Base-by-base conservation (phyloP, 352 stramenopile species). In the Phytophthora kernoviae region DNA sequence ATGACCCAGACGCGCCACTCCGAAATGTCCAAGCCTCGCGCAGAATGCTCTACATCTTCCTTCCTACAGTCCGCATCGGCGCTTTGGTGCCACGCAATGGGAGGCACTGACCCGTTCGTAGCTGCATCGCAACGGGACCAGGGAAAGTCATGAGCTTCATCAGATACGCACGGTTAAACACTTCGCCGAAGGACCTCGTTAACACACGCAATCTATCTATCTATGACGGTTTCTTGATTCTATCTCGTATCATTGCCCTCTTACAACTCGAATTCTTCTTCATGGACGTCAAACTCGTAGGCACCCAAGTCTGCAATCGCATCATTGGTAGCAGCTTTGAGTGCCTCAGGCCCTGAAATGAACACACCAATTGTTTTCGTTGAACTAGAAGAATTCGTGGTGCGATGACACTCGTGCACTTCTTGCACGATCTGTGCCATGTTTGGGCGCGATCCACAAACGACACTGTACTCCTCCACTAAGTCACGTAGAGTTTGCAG, bases 261-360 rank as follows among this genome's bases (percentile, higher is more conserved):
- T 53, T 67, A 72, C 11, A 72, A 37, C 47, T 72, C 63, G 20
- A 72, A 72, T 32, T 72, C 58, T 22, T 72, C 63, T 65, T 68
- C 64, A 26, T 73, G 53, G 32, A 73, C 58, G 22, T 68, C 64
- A 15, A 73, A 73, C 10, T 58, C 20, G 21, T 59, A 45, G 4
- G 45, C 7, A 0, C 51, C 40, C 37, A 73, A 18, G 5, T 54
- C 36, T 9, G 45, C 36, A 39, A 73, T 61, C 20, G 64, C 64
- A 20, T 73, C 42, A 10, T 45, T 39, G 2, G 58, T 55, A 40
- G 64, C 64, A 33, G 33, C 11, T 56, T 83, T 83, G 21, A 83
- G 58, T 2, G 59, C 64, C 10, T 69, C 60, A 4, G 73, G 70
- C 4, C 66, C 73, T 5, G 73, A 83, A 26, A 83, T 68, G 52